A percentile compares a stretch with the other conserved stretches of the same genome.
Conservation (phyloP, 768 basidiomycete species). For the Boletus bicolor region DNA sequence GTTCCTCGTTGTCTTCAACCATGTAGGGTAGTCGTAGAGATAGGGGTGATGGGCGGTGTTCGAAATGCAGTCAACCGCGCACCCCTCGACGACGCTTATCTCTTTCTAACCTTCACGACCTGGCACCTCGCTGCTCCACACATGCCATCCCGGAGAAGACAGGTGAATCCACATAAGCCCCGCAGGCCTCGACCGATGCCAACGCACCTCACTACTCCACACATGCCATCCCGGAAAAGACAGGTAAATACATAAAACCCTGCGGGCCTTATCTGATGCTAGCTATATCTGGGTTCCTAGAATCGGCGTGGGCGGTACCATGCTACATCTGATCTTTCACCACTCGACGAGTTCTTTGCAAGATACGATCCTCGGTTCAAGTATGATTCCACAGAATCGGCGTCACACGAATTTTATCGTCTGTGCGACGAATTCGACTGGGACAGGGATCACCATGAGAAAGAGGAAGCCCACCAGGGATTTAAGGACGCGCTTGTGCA, state of each 20-base stretch:
- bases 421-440: conserved; percentile 12
- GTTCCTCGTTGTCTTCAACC: too few species aligned
- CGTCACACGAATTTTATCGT: conserved; percentile 17
- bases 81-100: too few species aligned
- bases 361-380: background rate
- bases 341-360: conserved; percentile 3
- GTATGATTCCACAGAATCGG: conserved; percentile 5
- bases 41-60: too few species aligned
- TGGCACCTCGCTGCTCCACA: background rate
- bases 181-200: background rate
- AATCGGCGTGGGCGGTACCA: background rate
- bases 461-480: background rate
- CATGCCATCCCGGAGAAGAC: background rate
- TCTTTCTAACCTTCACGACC: background rate
- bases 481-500: conserved; percentile 15
- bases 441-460: background rate
- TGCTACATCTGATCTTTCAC: background rate
- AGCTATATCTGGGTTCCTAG: background rate
- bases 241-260: background rate
- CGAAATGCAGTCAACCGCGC: too few species aligned
- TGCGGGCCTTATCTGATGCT: background rate
- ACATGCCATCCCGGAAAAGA: background rate
- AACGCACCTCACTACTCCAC: background rate
- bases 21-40: too few species aligned
- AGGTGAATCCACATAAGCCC: background rate